Percentiles rank a stretch among this genome's conserved stretches.
phyloP scores from a whole-genome alignment of 306 rosid species.

The Quercus robur region DNA sequence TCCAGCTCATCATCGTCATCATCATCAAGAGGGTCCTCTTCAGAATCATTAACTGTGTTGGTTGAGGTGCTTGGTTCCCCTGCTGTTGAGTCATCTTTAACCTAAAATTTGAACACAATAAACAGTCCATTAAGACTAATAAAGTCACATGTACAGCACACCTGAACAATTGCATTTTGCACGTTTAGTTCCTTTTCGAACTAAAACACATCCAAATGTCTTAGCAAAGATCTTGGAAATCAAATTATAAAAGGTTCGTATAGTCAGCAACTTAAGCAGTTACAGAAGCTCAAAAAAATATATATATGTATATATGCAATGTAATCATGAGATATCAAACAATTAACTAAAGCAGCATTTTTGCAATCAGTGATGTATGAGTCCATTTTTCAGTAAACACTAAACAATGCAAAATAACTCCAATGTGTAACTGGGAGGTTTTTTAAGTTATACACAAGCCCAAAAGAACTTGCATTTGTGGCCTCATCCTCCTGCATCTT shows the following conservation, averaged over 20 bases:
- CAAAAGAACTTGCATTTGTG: too few relatives aligned
- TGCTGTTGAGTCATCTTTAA: conserved; percentile 8
- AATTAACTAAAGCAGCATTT: background rate
- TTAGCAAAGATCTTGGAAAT: background rate
- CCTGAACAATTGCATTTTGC: background rate
- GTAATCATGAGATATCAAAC: background rate
- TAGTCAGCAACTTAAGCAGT: background rate
- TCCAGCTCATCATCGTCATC: conserved; percentile 61
- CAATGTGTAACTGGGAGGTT: background rate
- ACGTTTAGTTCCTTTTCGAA: background rate
- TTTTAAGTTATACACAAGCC: too few relatives aligned
- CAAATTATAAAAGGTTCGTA: background rate
- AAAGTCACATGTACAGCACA: background rate
- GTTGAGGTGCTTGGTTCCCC: conserved; percentile 54
- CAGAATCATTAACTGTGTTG: conserved; percentile 28
- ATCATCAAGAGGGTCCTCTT: conserved; percentile 31
- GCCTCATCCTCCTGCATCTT: too few relatives aligned
- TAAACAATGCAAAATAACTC: background rate
- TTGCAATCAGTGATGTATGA: background rate
- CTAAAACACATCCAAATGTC: background rate
- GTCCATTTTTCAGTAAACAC: background rate
- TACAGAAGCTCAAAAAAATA: background rate
- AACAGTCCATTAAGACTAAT: background rate
- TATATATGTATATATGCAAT: background rate
- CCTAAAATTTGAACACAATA: conserved; percentile 8